Conservation (phyloP, 345 rosid species). For the Limnanthes douglasii region DNA sequence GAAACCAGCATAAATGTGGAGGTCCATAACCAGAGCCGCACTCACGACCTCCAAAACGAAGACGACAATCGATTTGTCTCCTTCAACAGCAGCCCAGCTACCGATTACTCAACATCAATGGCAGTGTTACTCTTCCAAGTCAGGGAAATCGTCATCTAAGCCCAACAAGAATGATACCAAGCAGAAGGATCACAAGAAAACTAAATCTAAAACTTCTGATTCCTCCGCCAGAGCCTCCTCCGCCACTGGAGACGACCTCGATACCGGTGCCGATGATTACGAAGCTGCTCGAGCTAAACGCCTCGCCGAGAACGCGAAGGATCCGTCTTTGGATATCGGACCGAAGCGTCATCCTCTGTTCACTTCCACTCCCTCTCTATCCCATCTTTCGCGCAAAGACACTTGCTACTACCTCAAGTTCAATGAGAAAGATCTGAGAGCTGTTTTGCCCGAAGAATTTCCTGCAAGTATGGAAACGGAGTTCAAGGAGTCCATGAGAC, state of each 20-base stretch:
- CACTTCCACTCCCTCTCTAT: constrained; percentile 47
- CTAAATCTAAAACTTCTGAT: constrained; percentile 21
- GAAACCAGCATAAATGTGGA: too few relatives aligned
- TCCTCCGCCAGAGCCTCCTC: constrained; percentile 18
- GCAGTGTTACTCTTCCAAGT: too few relatives aligned
- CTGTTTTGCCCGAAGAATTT: constrained; percentile 63
- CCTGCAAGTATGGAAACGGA: constrained; percentile 59
- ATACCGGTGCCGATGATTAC: constrained; percentile 21
- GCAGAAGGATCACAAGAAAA: constrained; percentile 31
- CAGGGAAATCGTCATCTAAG: too few relatives aligned
- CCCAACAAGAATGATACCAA: too few relatives aligned
- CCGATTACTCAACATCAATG: too few relatives aligned
- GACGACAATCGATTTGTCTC: too few relatives aligned
- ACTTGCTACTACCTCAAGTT: constrained; percentile 63
- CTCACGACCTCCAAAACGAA: too few relatives aligned
- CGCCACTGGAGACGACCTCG: constrained; percentile 16
- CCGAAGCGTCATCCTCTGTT: constrained; percentile 61
- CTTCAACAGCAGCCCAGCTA: too few relatives aligned
- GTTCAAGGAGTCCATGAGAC: constrained; percentile 71
- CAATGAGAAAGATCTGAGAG: constrained; percentile 39
- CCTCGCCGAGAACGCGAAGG: constrained; percentile 48
- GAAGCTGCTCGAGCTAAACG: constrained; percentile 37
- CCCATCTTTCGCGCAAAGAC: constrained; percentile 49
- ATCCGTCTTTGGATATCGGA: constrained; percentile 56
- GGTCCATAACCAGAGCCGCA: too few relatives aligned